Evolutionary conservation across 2,329 filamentous ascomycete genomes (phyloP).

Genomic region (Colletotrichum orbiculare): DNA sequence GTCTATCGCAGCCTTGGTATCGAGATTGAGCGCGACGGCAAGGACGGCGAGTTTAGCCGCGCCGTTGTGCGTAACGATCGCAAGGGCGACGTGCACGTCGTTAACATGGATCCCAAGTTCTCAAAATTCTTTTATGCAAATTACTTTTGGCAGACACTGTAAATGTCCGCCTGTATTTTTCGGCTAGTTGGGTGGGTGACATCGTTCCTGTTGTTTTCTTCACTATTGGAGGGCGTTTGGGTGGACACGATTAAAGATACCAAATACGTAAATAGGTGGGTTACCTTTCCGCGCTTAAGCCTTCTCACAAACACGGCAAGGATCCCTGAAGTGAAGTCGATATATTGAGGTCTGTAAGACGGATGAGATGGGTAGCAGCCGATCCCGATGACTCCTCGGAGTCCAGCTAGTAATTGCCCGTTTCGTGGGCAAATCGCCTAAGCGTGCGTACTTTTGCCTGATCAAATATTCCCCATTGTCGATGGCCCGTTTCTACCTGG

Average conservation of each 20-base stretch:
- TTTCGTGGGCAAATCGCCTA: too few relatives aligned
- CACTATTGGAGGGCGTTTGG: conserved; percentile 19
- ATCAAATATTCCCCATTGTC: not conserved
- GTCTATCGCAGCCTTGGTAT: conserved; percentile 93
- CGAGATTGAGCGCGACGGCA: conserved; percentile 82
- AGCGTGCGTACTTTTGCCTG: too few relatives aligned
- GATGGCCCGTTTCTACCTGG: not conserved
- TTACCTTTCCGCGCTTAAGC: too few relatives aligned
- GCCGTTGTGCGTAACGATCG: conserved; percentile 86
- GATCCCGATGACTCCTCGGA: conserved; percentile 3
- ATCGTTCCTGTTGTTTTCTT: too few relatives aligned
- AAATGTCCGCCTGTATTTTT: conserved; percentile 38
- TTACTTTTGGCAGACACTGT: conserved; percentile 94
- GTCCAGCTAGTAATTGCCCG: too few relatives aligned
- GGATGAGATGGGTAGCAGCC: conserved; percentile 28
- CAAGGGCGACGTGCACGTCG: conserved; percentile 92
- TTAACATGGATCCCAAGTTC: conserved; percentile 94
- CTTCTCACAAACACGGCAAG: too few relatives aligned
- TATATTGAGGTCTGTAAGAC: conserved; percentile 5
- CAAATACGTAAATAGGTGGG: too few relatives aligned
- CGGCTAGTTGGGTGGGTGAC: not conserved
- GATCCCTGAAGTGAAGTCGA: too few relatives aligned
- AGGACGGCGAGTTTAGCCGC: conserved; percentile 81
- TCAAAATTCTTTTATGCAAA: conserved; percentile 93
- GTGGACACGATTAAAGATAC: not conserved